Evolutionary conservation across 306 rosid genomes (phyloP).

Genomic region (Pyrus betulifolia): DNA sequence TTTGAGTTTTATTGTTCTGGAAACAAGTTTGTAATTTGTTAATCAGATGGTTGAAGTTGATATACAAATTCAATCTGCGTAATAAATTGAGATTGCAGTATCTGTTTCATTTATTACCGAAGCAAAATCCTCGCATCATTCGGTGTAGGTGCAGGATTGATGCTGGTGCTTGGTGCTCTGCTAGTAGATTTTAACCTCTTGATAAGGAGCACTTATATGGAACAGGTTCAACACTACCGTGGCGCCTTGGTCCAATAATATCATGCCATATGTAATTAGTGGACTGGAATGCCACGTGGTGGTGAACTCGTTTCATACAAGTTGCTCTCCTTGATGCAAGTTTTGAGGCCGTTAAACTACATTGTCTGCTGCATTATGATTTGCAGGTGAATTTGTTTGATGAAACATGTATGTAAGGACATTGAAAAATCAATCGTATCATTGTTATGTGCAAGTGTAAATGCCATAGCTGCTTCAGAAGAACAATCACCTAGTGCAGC

Average conservation of each 20-base stretch:
- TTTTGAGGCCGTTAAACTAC: not conserved
- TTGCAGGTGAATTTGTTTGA: not conserved
- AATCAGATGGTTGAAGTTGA: not conserved
- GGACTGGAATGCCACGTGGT: no score
- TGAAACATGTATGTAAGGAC: not conserved
- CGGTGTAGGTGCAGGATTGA: not conserved
- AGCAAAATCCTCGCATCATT: not conserved
- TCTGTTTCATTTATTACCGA: not conserved
- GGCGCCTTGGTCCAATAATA: no score
- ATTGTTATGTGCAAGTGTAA: not conserved
- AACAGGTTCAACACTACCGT: no score
- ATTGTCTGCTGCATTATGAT: not conserved
- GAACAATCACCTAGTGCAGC: not conserved
- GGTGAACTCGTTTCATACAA: not conserved
- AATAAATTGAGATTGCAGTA: not conserved
- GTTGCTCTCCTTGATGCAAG: not conserved
- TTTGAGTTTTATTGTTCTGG: not conserved
- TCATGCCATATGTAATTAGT: no score
- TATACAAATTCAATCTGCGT: not conserved
- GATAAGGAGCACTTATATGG: no score
- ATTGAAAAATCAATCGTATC: not conserved
- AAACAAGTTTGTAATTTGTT: not conserved
- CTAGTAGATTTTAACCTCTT: not conserved
- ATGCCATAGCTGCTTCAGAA: not conserved
- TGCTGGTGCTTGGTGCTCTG: not conserved